Base-by-base conservation (phyloP, 2,329 filamentous ascomycete species). In the Dactylellina drechsleri region DNA sequence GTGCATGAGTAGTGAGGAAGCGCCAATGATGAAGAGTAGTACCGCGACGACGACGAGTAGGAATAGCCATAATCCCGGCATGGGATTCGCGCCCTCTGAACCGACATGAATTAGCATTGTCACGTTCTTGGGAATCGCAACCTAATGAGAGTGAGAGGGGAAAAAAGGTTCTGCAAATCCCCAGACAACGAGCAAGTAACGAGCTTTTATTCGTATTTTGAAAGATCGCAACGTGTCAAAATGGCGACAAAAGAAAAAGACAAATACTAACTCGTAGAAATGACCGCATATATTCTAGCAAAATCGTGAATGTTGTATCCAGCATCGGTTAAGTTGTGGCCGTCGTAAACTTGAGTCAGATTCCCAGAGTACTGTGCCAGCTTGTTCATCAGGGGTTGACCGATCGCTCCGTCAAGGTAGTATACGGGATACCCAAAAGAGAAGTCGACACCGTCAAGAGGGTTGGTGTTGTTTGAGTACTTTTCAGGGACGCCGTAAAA, bases 11-110 rank as follows among this genome's bases (percentile, higher is more conserved):
- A 89, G 80, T 0, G 88, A 95, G 0, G 89, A 92, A 10, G 84
- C 82, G 2, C 86, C 84, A 49, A 96, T 87, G 68, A 96, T 86
- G 50, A 85, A 80, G 0, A 93, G 81, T 0, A 96, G 84, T 1
- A 93, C 87, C 2, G 87, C 92, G 13, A 93, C 83, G 50, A 96
- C 90, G 60, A 88, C 86, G 26, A 90, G 82, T 16, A 90, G 83
- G 79, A 96, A 96, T 0, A 92, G 87, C 94, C 94, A 98, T 0
- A 97, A 85, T 12, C 87, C 89, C 0, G 92, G 90, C 6, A 93
- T 83, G 18, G 84, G 82, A 5, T 83, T 82, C 0, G 83, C 80
- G 41, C 84, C 84, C 16, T 83, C 80, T 56, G 88, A 82, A 1
- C 81, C 81, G 43, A 89, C 45, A n/a, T 10, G 36, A 20, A 66